Evolutionary conservation across 1,284 basidiomycete species (phyloP), one percentile per base, ranked within the genome.

Genomic region (Austroboletus niveus): DNA sequence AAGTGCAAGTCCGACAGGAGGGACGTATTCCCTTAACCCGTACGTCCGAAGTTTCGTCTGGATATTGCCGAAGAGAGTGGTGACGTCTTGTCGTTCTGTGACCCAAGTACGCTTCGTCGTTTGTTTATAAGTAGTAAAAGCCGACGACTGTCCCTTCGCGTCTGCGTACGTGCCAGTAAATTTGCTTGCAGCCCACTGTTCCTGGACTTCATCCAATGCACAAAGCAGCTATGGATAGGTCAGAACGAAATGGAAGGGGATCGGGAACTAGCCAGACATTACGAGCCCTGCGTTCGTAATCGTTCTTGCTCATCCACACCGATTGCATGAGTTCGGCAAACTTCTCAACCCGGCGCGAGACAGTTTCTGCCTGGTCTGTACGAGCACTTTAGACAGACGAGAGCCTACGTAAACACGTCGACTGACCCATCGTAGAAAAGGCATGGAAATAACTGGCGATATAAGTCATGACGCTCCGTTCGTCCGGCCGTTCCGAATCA

Each of bases 371-470:
- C 70, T 98, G 94, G 63, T 98, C 94, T 96, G 41, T 34, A 53
- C 8, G 22, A 3, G 17, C n/a, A 12, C 39, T 36, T 14, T 17
- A 20, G 49, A 34, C 24, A 15, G 29, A 27, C 11, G 0, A 10
- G 30, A 2, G 42, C 14, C 14, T 24, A 29, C 14, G n/a, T 51
- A 22, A 41, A 38, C 24, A 38, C 24, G 5, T 36, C 29, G 4
- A 67, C 81, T 56, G 59, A 93, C 94, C 93, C 87, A 97, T 95
- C 1, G 92, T 88, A 0, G 94, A 96, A 69, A 99, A 99, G 0
- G 96, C 96, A 69, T 99, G 96, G 77, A 99, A 99, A 72, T 83
- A 98, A 64, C 94, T 94, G 35, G 96, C 96, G 48, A 95, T 85
- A 60, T 95, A 96, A 3, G 92, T 95, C 93, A 95, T 95, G 27